Base-by-base conservation (phyloP, 805 yeast species). In the Wickerhamia fluorescens region DNA sequence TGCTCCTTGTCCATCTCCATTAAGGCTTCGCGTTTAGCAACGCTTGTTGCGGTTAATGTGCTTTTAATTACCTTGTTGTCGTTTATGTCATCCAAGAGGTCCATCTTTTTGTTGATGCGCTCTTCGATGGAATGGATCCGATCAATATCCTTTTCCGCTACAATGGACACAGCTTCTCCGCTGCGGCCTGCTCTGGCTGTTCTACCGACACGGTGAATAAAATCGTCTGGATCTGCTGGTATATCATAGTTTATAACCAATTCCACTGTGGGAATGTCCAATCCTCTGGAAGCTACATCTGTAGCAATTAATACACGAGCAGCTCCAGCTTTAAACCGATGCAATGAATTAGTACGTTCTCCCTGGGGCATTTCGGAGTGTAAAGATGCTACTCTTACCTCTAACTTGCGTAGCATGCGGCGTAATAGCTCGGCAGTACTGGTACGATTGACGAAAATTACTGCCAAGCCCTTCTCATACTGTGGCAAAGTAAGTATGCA, bases 181-280 rank as follows among this genome's bases (percentile, higher is more conserved):
- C 63, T 59, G 44, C 94, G 70, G 2, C 97, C 97, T 3, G 97
- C 97, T 71, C 98, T 82, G 7, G 97, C 98, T 8, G 98, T 89
- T 74, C 98, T 84, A 63, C 98, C 98, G 7, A 89, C 95, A 55
- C 98, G 69, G 58, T 92, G 98, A 30, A 92, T 87, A 46, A 85
- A 92, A 39, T 92, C 96, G 48, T 92, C 96, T 3, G 97, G 84
- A 49, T 92, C 96, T 1, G 92, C 87, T 4, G 98, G 98, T 14
- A 92, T 74, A 48, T 92, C 97, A 48, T 73, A 92, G 51, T 92
- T 92, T 15, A 92, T 60, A 15, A 92, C 97, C 42, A 92, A 64
- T 48, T 79, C 89, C 3, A 92, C 98, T 6, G 75, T 68, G 7
- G 97, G 98, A 33, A 92, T 92, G 68, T 92, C 98, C 40, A 92